phyloP scores from a whole-genome alignment of 2,329 filamentous ascomycete genomes.

The Lachnellula arida region DNA sequence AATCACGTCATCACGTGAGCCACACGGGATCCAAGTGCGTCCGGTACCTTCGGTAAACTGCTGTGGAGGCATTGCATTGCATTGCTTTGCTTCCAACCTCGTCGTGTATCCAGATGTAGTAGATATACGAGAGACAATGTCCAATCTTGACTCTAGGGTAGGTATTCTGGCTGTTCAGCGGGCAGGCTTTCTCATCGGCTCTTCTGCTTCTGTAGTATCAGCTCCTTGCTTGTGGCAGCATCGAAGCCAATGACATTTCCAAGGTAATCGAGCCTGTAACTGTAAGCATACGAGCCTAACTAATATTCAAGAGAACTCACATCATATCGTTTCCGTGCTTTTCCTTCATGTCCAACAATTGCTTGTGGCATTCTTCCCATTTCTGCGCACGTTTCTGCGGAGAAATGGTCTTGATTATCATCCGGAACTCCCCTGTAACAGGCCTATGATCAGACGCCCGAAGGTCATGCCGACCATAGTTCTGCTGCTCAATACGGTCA shows the following conservation, averaged over 20 bases:
- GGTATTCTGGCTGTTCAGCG: no score
- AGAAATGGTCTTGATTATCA: slow-evolving; percentile 79
- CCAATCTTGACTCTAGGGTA: background rate
- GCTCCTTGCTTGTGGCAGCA: slow-evolving; percentile 19
- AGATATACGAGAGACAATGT: background rate
- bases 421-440: slow-evolving; percentile 78
- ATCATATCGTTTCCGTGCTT: slow-evolving; percentile 68
- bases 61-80: background rate
- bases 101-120: background rate
- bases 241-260: slow-evolving; percentile 53
- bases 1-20: background rate
- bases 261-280: slow-evolving; percentile 56
- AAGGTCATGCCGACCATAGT: slow-evolving; percentile 87
- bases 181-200: slow-evolving; percentile 11
- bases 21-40: background rate
- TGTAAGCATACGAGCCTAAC: slow-evolving; percentile 8
- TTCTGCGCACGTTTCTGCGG: slow-evolving; percentile 58
- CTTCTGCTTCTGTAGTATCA: slow-evolving; percentile 20
- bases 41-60: no score
- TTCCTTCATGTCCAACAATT: slow-evolving; percentile 68
- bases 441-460: slow-evolving; percentile 88
- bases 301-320: slow-evolving; percentile 47
- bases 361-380: slow-evolving; percentile 70
- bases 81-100: background rate
- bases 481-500: slow-evolving; percentile 77